These are phyloP conservation scores for Gliomastix tumulicola DNA, from an alignment of 2,329 filamentous ascomycete genomes.

Conservation along the genomic window DNA sequence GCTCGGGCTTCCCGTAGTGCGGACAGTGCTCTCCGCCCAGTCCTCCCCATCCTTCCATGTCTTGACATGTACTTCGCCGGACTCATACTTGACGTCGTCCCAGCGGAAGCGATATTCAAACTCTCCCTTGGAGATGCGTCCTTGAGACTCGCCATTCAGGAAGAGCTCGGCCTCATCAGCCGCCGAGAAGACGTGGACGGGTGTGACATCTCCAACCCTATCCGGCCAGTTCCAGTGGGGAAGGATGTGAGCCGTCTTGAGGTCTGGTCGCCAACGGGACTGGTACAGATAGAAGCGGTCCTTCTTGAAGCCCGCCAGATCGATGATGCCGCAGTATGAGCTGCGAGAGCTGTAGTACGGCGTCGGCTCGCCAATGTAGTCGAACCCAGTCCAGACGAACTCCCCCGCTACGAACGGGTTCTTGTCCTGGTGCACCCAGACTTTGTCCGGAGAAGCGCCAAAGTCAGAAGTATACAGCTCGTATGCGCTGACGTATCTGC, in stretches of 20 bases:
- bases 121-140: slow-evolving; percentile 24
- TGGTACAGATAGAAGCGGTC: slow-evolving; percentile 50
- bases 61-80: slow-evolving; percentile 38
- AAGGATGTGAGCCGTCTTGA: slow-evolving; percentile 42
- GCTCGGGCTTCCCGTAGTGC: slow-evolving; percentile 31
- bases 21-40: slow-evolving; percentile 35
- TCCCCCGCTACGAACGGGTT: slow-evolving; percentile 44
- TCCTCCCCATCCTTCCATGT: slow-evolving; percentile 36
- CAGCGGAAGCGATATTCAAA: slow-evolving; percentile 43
- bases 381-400: slow-evolving; percentile 44
- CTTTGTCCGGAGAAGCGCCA: slow-evolving; percentile 44
- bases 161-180: slow-evolving; percentile 49
- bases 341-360: slow-evolving; percentile 39
- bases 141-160: slow-evolving; percentile 39
- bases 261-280: slow-evolving; percentile 40
- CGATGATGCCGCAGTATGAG: slow-evolving; percentile 50
- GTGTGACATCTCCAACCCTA: slow-evolving; percentile 36
- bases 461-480: slow-evolving; percentile 41
- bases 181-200: slow-evolving; percentile 45
- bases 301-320: slow-evolving; percentile 50
- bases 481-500: slow-evolving; percentile 37
- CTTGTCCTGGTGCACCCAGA: slow-evolving; percentile 39
- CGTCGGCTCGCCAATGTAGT: slow-evolving; percentile 43
- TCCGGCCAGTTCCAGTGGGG: slow-evolving; percentile 51
- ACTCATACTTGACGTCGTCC: slow-evolving; percentile 40